Evolutionary conservation across 768 basidiomycete species (phyloP).

Genomic region (Calocera cornea): DNA sequence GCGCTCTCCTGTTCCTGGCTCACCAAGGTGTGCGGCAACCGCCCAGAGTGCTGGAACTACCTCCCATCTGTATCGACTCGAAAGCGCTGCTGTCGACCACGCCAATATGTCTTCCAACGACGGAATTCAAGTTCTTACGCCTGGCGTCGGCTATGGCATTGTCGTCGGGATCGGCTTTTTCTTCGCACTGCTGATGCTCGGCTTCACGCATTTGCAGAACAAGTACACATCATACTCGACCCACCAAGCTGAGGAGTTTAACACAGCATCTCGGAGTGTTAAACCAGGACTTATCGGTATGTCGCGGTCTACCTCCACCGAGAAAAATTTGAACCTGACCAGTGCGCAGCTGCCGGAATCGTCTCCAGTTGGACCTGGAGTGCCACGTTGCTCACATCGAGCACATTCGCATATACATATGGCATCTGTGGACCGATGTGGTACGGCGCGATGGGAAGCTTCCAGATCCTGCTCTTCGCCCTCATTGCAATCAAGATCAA

Average conservation of each 20-base stretch:
- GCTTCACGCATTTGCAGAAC: slow-evolving; percentile 34
- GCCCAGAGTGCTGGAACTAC: too few species aligned
- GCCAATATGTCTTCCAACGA: neutral
- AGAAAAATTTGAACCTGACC: neutral
- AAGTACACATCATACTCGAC: slow-evolving; percentile 37
- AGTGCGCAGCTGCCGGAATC: slow-evolving; percentile 25
- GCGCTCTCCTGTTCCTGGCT: too few species aligned
- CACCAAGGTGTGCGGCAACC: too few species aligned
- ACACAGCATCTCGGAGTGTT: slow-evolving; percentile 35
- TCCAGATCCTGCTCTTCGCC: slow-evolving; percentile 40
- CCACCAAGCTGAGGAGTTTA: slow-evolving; percentile 36
- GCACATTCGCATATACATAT: slow-evolving; percentile 39
- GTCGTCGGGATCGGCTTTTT: slow-evolving; percentile 38
- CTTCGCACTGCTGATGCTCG: slow-evolving; percentile 36
- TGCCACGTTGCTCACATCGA: slow-evolving; percentile 41
- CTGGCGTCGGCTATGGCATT: slow-evolving; percentile 21
- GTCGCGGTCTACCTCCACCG: neutral
- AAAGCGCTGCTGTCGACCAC: too few species aligned
- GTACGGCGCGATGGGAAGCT: slow-evolving; percentile 22
- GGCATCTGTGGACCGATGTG: slow-evolving; percentile 18
- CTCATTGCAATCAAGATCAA: slow-evolving; percentile 33
- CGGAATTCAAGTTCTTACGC: slow-evolving; percentile 6
- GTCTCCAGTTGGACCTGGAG: slow-evolving; percentile 32
- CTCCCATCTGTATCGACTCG: too few species aligned
- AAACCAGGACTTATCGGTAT: slow-evolving; percentile 38